These are phyloP conservation scores for Populus nigra DNA, from an alignment of 345 rosid species.

Conservation along the genomic window DNA sequence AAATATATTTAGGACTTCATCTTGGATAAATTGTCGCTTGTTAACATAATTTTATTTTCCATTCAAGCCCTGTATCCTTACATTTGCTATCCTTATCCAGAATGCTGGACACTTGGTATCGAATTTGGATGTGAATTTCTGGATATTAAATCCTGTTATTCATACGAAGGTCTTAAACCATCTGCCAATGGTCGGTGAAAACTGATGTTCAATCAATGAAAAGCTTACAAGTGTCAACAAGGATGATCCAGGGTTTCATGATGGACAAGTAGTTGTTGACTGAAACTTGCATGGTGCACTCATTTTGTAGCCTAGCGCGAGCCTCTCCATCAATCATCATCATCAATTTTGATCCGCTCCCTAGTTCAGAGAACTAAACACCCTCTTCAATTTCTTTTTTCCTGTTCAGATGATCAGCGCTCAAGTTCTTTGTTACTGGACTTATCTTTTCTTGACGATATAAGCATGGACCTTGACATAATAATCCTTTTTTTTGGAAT, in stretches of 20 bases:
- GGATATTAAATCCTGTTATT: not conserved
- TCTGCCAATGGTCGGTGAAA: not conserved
- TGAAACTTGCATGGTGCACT: not conserved
- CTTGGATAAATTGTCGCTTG: not conserved
- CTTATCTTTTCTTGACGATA: not conserved
- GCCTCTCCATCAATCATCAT: not conserved
- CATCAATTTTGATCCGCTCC: not conserved
- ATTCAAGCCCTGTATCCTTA: not conserved
- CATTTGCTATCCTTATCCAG: not conserved
- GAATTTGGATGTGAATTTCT: not conserved
- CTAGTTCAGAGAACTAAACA: no score
- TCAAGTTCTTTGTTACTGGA: not conserved
- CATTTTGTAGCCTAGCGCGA: not conserved
- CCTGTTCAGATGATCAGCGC: not conserved
- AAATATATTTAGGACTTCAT: not conserved
- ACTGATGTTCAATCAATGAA: not conserved
- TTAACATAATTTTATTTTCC: not conserved
- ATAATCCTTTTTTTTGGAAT: not conserved
- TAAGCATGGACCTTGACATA: not conserved
- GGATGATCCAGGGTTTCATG: not conserved
- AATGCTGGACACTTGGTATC: not conserved
- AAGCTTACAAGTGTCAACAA: not conserved
- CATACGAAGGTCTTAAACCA: not conserved
- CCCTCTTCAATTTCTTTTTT: not conserved
- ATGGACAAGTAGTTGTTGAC: not conserved